A percentile compares a stretch with the other conserved stretches of the same genome.
Conservation (phyloP, 306 rosid genomes). For the Prinsepia uniflora region DNA sequence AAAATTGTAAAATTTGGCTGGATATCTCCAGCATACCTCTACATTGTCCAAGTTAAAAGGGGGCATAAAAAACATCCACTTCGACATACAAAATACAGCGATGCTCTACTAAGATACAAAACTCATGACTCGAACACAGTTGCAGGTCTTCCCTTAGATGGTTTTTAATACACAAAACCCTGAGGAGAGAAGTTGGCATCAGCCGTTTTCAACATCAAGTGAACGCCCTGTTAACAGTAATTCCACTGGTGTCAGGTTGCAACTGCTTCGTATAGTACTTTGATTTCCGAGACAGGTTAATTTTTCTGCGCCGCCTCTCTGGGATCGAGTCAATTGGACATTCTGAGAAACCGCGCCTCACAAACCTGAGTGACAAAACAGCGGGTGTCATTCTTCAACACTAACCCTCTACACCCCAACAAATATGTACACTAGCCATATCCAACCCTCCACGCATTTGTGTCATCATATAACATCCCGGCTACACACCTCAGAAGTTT, state of each 20-base stretch:
- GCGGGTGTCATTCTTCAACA: conserved; percentile 5
- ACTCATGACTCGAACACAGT: background rate
- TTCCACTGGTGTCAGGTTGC: conserved; percentile 68
- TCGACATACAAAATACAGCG: no score
- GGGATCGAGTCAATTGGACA: conserved; percentile 83
- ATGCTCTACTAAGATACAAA: background rate
- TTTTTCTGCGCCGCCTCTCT: conserved; percentile 55
- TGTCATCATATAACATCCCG: background rate
- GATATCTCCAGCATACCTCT: no score
- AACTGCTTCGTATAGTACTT: conserved; percentile 88
- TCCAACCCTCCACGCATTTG: background rate
- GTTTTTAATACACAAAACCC: background rate
- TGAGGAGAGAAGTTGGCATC: background rate
- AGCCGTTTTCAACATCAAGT: conserved; percentile 19
- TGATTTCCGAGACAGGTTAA: conserved; percentile 82
- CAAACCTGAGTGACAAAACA: conserved; percentile 62
- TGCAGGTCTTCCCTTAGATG: background rate
- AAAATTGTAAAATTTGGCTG: no score
- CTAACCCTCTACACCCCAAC: no score
- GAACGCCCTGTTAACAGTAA: conserved; percentile 41
- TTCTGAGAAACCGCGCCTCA: conserved; percentile 90
- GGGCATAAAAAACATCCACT: no score
- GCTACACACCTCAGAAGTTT: background rate
- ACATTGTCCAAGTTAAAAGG: no score
- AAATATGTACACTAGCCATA: background rate